Conservation (phyloP, 2,329 filamentous ascomycete species). For the Ceratocystiopsis sp. region DNA sequence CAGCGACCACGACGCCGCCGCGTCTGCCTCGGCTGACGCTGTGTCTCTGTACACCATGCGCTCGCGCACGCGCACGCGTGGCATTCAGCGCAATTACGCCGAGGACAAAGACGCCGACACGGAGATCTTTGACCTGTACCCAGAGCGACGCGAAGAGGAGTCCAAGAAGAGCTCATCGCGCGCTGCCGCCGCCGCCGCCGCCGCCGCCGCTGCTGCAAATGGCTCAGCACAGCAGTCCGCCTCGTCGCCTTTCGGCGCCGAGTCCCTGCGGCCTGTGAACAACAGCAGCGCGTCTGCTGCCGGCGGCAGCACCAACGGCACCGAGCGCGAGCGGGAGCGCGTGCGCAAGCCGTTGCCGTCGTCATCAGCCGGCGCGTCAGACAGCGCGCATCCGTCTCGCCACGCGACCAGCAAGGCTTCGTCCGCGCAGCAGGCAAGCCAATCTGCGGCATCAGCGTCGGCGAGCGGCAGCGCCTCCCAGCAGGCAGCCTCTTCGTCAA, state of each 20-base stretch:
- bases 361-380: constrained; percentile 11
- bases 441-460: constrained; percentile 11
- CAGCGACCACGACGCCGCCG: constrained; percentile 15
- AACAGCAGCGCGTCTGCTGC: neutral
- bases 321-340: neutral
- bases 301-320: neutral
- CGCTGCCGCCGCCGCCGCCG: constrained; percentile 7
- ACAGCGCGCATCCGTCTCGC: neutral
- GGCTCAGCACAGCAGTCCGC: neutral
- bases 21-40: constrained; percentile 16
- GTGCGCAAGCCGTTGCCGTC: constrained; percentile 8
- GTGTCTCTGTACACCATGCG: constrained; percentile 76
- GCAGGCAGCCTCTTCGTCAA: constrained; percentile 13
- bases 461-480: constrained; percentile 24
- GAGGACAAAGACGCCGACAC: constrained; percentile 84
- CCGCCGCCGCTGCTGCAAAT: neutral
- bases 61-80: constrained; percentile 72
- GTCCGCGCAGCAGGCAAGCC: constrained; percentile 8
- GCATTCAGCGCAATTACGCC: constrained; percentile 79
- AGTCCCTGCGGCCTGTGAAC: constrained; percentile 4
- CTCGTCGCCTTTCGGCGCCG: constrained; percentile 4
- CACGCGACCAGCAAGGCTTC: neutral
- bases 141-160: constrained; percentile 37
- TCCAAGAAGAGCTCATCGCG: constrained; percentile 36
- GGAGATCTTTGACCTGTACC: constrained; percentile 58